Conservation (phyloP, 2,329 filamentous ascomycete species). For the Penicillium sp. region DNA sequence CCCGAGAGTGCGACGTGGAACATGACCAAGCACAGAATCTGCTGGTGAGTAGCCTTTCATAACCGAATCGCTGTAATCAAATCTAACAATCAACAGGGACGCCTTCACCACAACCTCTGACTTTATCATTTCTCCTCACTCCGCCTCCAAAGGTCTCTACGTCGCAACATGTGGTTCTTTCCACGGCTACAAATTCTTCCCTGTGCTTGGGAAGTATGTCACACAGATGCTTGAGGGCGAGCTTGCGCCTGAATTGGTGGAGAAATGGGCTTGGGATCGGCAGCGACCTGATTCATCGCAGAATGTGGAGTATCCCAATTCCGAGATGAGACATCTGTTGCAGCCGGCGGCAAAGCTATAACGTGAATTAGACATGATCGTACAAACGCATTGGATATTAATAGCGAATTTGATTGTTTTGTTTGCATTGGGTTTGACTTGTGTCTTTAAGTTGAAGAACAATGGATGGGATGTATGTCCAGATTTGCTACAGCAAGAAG, state of each 20-base stretch:
- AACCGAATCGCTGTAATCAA: background rate
- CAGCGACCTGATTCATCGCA: conserved; percentile 54
- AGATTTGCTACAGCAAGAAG: background rate
- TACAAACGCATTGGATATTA: background rate
- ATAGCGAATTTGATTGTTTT: background rate
- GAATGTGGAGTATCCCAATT: conserved; percentile 59
- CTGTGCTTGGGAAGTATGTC: conserved; percentile 32
- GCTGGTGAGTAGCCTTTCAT: conserved; percentile 55
- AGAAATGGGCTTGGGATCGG: conserved; percentile 48
- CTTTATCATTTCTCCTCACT: conserved; percentile 50
- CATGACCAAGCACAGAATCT: conserved; percentile 63
- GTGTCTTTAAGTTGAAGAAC: no score
- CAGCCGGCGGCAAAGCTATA: conserved; percentile 36
- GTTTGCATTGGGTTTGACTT: background rate
- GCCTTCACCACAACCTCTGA: conserved; percentile 61
- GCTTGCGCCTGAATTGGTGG: conserved; percentile 21
- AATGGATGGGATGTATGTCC: background rate
- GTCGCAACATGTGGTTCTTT: conserved; percentile 39
- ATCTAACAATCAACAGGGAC: conserved; percentile 51
- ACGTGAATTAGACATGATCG: background rate
- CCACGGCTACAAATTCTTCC: conserved; percentile 33
- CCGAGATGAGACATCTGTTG: conserved; percentile 58
- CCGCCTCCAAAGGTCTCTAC: conserved; percentile 42
- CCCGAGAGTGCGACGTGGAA: conserved; percentile 57
- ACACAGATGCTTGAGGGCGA: conserved; percentile 29